These are phyloP conservation scores for Ilyonectria destructans DNA, from an alignment of 2,329 filamentous ascomycete genomes.

Conservation along the genomic window DNA sequence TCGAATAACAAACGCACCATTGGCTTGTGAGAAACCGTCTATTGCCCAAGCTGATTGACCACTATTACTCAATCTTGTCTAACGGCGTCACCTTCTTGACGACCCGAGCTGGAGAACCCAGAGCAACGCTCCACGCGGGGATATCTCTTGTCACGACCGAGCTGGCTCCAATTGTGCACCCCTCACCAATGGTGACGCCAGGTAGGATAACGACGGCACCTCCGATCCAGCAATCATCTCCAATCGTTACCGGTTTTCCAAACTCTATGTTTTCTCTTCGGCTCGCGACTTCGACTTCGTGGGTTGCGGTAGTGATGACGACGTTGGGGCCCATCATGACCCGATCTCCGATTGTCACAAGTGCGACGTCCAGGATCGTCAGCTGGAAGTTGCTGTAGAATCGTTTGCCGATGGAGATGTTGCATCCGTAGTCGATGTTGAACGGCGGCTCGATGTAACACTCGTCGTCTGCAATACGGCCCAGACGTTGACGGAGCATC, in stretches of 20 bases:
- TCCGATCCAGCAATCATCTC: constrained; percentile 77
- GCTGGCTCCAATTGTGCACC: constrained; percentile 82
- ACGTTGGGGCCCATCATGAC: constrained; percentile 69
- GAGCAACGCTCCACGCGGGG: constrained; percentile 55
- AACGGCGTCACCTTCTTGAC: constrained; percentile 41
- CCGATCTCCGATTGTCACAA: constrained; percentile 67
- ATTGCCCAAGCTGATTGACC: not conserved
- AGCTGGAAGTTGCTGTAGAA: constrained; percentile 72
- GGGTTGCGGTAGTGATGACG: constrained; percentile 67
- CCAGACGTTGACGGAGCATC: constrained; percentile 64
- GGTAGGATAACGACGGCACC: constrained; percentile 83
- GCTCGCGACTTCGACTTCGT: constrained; percentile 65
- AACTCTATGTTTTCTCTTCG: constrained; percentile 66
- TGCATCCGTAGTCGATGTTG: constrained; percentile 74
- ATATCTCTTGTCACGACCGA: constrained; percentile 81
- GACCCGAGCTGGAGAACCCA: constrained; percentile 56
- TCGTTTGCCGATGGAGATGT: constrained; percentile 70
- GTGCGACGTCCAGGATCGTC: constrained; percentile 67
- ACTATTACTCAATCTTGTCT: not conserved
- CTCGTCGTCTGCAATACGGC: constrained; percentile 61
- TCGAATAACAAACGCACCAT: not conserved
- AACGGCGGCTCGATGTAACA: constrained; percentile 72
- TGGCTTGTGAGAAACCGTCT: not conserved
- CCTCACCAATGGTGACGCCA: constrained; percentile 84
- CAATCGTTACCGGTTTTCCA: constrained; percentile 64